phyloP scores from a whole-genome alignment of 257 asterid species.

The Solanum boliviense region DNA sequence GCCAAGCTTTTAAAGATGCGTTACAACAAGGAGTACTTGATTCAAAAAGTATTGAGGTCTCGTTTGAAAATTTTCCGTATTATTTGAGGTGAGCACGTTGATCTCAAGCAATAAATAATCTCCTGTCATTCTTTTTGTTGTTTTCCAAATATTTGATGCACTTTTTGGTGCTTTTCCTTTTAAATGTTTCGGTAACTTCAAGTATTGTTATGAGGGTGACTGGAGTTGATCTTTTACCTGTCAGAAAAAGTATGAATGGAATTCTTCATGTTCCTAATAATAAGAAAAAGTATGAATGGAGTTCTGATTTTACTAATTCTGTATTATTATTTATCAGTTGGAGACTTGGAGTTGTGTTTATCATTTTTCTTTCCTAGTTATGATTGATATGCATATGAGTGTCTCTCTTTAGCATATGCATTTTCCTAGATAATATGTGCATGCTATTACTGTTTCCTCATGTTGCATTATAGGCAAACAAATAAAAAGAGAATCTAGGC shows the following conservation, averaged over 20 bases:
- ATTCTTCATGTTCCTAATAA: background rate
- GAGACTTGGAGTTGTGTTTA: background rate
- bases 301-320: background rate
- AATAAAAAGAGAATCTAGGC: background rate
- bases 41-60: constrained; percentile 46
- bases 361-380: background rate
- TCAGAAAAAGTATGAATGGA: background rate
- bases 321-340: background rate
- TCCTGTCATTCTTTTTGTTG: background rate
- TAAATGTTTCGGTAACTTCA: background rate
- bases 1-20: constrained; percentile 60
- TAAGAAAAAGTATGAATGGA: background rate
- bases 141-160: background rate
- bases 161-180: background rate
- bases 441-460: background rate
- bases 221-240: background rate
- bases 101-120: background rate
- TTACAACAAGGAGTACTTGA: constrained; percentile 52
- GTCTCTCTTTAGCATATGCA: background rate
- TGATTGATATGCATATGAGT: background rate
- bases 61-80: constrained; percentile 79
- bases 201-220: background rate
- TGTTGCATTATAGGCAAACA: background rate
- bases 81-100: constrained; percentile 56
- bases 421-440: background rate